Conservation (phyloP, 2,329 filamentous ascomycete species). For the Colletotrichum ledebouriae region DNA sequence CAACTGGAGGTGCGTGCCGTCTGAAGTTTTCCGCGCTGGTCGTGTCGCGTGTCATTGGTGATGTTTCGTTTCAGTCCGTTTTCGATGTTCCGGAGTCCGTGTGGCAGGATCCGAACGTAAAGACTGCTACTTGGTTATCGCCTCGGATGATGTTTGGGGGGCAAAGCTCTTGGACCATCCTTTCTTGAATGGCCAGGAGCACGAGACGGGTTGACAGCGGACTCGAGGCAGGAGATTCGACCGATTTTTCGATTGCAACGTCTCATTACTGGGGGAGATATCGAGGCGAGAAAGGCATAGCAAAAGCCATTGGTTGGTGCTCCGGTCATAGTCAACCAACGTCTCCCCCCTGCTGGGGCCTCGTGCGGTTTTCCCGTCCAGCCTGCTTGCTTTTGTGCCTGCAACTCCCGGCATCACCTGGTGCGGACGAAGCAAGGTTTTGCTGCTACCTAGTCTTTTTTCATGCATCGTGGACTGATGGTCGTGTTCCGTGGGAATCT, state of each 20-base stretch:
- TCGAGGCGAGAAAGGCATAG: constrained; percentile 7
- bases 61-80: constrained; percentile 39
- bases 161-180: background rate
- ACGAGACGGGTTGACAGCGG: constrained; percentile 13
- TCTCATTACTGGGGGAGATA: too few species aligned
- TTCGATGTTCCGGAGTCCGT: constrained; percentile 25
- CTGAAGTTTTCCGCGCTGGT: constrained; percentile 12
- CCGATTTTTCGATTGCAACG: background rate
- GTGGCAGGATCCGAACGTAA: constrained; percentile 11
- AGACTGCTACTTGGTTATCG: constrained; percentile 10
- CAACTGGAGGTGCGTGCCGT: constrained; percentile 34
- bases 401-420: constrained; percentile 9
- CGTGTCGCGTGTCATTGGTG: background rate
- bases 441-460: constrained; percentile 18
- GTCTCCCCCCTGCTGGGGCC: too few species aligned
- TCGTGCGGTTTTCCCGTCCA: constrained; percentile 6
- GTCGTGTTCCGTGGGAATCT: background rate
- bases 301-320: constrained; percentile 6
- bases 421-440: constrained; percentile 6
- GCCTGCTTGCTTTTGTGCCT: constrained; percentile 19
- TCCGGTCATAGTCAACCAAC: constrained; percentile 20
- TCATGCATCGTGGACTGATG: constrained; percentile 8
- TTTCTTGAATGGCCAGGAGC: constrained; percentile 8
- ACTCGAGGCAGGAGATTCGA: constrained; percentile 2
- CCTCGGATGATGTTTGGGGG: constrained; percentile 12